A percentile compares a stretch with the other conserved stretches of the same genome.
Evolutionary conservation across 192 early-diverging fungal species (phyloP).

Genomic region (Phlyctochytrium planicorne): DNA sequence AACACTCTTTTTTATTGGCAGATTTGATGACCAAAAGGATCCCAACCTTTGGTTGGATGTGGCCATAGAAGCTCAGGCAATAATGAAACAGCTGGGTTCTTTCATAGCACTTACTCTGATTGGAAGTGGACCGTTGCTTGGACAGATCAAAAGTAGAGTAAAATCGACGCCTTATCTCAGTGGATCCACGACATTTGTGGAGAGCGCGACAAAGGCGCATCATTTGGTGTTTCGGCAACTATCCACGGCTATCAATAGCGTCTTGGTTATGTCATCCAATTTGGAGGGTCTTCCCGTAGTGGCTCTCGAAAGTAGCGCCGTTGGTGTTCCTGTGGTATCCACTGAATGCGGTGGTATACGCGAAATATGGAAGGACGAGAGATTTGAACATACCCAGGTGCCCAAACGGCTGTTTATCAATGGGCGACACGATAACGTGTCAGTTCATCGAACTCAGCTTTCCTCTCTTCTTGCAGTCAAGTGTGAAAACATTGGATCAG

Average conservation of each 20-base stretch:
- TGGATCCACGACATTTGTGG: not conserved
- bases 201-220: not conserved
- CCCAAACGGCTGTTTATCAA: no score
- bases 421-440: no score
- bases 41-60: slow-evolving; percentile 26
- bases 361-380: slow-evolving; percentile 14
- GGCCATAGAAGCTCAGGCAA: not conserved
- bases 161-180: not conserved
- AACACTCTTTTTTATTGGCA: slow-evolving; percentile 21
- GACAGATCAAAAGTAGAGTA: not conserved
- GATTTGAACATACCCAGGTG: no score
- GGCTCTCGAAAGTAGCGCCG: slow-evolving; percentile 20
- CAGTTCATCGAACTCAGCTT: no score
- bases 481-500: no score
- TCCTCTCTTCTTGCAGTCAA: no score
- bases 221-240: not conserved
- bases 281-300: slow-evolving; percentile 30
- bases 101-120: slow-evolving; percentile 2
- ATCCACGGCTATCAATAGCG: not conserved
- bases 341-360: slow-evolving; percentile 23
- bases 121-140: slow-evolving; percentile 10
- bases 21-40: slow-evolving; percentile 31
- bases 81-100: not conserved
- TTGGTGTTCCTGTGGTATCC: slow-evolving; percentile 31
- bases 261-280: slow-evolving; percentile 25